Conservation (phyloP, 257 asterid genomes). For the Solanum piurae region DNA sequence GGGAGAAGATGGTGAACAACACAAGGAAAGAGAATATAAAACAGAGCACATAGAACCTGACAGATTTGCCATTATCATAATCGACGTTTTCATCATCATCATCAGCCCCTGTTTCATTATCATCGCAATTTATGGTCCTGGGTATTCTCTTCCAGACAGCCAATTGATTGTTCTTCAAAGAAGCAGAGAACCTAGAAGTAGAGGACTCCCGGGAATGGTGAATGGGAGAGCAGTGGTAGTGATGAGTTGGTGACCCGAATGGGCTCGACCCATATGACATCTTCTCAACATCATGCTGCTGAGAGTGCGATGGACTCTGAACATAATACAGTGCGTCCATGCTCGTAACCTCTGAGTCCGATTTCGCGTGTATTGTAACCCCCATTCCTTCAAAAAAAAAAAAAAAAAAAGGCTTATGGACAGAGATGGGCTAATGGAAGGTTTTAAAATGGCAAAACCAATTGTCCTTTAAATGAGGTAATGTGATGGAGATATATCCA, state of each 20-base stretch:
- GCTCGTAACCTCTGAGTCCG: constrained; percentile 89
- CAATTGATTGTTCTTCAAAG: constrained; percentile 31
- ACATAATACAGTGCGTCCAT: constrained; percentile 72
- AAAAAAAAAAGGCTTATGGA: not conserved
- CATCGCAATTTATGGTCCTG: not conserved
- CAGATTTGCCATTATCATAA: constrained; percentile 15
- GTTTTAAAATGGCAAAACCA: not conserved
- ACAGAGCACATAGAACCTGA: constrained; percentile 47
- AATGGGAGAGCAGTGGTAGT: constrained; percentile 74
- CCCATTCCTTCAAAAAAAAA: constrained; percentile 13
- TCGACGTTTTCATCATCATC: constrained; percentile 28
- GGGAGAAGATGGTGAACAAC: constrained; percentile 43
- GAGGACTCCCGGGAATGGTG: constrained; percentile 95
- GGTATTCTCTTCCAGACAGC: constrained; percentile 57
- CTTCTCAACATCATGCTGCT: constrained; percentile 51
- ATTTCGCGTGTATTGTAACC: constrained; percentile 61
- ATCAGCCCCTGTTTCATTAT: constrained; percentile 18
- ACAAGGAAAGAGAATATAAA: constrained; percentile 48
- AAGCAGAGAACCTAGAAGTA: constrained; percentile 68
- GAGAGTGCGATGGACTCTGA: constrained; percentile 86
- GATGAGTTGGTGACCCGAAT: constrained; percentile 68
- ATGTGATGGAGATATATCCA: not conserved
- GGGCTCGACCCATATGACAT: constrained; percentile 87
- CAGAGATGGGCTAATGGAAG: not conserved
- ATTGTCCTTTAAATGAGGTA: not conserved